Percentiles rank a stretch among this genome's conserved stretches.
Conservation (phyloP, 805 yeast species). For the Metschnikowia rubicola region DNA sequence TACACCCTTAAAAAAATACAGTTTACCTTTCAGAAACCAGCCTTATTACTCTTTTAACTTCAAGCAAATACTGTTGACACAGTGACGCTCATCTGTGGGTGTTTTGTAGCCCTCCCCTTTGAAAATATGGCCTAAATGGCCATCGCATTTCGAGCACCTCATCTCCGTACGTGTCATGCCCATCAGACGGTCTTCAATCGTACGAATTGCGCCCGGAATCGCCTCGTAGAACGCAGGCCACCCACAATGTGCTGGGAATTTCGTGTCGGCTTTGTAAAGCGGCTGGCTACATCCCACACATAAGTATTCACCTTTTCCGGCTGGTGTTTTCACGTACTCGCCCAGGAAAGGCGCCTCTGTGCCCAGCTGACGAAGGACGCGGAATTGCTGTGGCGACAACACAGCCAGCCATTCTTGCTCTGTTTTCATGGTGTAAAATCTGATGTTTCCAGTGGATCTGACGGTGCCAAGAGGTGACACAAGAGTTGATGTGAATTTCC, state of each 20-base stretch:
- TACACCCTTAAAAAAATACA: too few relatives aligned
- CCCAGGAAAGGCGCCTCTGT: slow-evolving; percentile 71
- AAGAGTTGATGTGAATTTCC: not conserved
- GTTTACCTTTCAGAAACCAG: too few relatives aligned
- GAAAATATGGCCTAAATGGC: slow-evolving; percentile 94
- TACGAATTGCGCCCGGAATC: slow-evolving; percentile 69
- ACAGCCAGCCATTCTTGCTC: slow-evolving; percentile 78
- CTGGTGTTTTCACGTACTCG: slow-evolving; percentile 51
- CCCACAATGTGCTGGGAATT: slow-evolving; percentile 90
- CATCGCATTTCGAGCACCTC: slow-evolving; percentile 83
- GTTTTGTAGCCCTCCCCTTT: slow-evolving; percentile 88
- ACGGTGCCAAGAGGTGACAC: not conserved
- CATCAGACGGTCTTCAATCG: slow-evolving; percentile 54
- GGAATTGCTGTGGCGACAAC: slow-evolving; percentile 71
- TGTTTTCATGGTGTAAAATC: slow-evolving; percentile 16
- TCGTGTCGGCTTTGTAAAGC: slow-evolving; percentile 71
- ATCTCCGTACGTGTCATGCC: slow-evolving; percentile 91
- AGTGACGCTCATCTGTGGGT: slow-evolving; percentile 90
- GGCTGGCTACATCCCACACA: slow-evolving; percentile 89
- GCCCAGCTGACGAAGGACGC: slow-evolving; percentile 69
- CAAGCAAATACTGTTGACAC: slow-evolving; percentile 84
- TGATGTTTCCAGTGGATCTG: not conserved
- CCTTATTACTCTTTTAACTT: slow-evolving; percentile 43
- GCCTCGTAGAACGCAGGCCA: slow-evolving; percentile 98
- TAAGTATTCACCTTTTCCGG: slow-evolving; percentile 61